Percentiles rank a stretch among this genome's conserved stretches.
Evolutionary conservation across 352 stramenopile genomes (phyloP).

Genomic region (Globisporangium spinosum): DNA sequence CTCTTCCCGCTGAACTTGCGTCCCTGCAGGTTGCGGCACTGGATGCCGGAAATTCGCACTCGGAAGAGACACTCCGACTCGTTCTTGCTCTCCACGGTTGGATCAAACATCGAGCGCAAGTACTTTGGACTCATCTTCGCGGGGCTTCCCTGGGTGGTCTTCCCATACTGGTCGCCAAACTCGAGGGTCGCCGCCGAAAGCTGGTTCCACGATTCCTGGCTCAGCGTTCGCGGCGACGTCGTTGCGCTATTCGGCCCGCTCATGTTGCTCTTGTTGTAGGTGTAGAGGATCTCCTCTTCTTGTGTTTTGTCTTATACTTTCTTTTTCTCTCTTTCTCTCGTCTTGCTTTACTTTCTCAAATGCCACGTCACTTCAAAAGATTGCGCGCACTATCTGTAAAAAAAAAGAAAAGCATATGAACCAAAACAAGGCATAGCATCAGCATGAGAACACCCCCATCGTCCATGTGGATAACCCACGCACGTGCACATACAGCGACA

Average conservation of each 20-base stretch:
- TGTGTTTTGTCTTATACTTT: neutral
- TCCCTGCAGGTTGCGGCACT: conserved; percentile 83
- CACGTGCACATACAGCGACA: neutral
- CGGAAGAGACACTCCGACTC: conserved; percentile 79
- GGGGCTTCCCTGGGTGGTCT: conserved; percentile 29
- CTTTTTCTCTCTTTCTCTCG: neutral
- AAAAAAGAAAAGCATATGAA: too few relatives aligned
- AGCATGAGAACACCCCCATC: neutral
- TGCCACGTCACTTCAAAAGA: conserved; percentile 11
- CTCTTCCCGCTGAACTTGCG: conserved; percentile 80
- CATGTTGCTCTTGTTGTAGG: neutral
- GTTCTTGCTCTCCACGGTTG: conserved; percentile 39
- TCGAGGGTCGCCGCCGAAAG: conserved; percentile 70
- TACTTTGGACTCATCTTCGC: conserved; percentile 56
- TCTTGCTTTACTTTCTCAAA: neutral
- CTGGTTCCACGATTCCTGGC: conserved; percentile 67
- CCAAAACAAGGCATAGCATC: neutral
- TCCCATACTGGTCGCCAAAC: conserved; percentile 66
- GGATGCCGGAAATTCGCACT: conserved; percentile 82
- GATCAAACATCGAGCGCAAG: conserved; percentile 65
- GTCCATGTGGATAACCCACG: neutral
- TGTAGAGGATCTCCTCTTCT: neutral
- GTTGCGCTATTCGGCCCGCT: conserved; percentile 34
- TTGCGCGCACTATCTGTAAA: conserved; percentile 3
- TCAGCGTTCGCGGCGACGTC: conserved; percentile 41